Evolutionary conservation across 176 grass and related monocot species (phyloP).

Genomic region (Oropetium thomaeum): DNA sequence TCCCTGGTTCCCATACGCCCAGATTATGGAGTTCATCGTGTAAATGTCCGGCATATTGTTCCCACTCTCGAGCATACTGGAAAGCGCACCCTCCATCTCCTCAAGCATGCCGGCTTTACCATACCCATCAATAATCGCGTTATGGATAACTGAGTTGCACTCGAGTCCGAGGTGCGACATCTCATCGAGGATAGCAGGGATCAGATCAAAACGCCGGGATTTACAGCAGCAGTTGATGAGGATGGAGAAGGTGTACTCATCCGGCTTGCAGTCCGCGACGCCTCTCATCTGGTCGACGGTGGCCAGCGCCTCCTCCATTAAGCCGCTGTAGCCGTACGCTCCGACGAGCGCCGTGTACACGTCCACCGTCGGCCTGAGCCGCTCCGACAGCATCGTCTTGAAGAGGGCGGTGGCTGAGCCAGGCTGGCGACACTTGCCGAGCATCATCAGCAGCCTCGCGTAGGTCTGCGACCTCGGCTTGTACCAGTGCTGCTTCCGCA

Average conservation of each 20-base stretch:
- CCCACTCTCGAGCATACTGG: conserved; percentile 63
- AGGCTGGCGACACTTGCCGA: conserved; percentile 76
- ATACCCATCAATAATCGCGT: conserved; percentile 75
- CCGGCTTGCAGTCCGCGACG: conserved; percentile 51
- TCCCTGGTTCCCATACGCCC: conserved; percentile 67
- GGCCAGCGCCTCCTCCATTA: conserved; percentile 61
- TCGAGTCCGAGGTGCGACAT: conserved; percentile 70
- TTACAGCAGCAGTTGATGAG: conserved; percentile 68
- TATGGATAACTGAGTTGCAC: conserved; percentile 71
- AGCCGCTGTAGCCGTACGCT: conserved; percentile 60
- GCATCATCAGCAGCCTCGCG: conserved; percentile 68
- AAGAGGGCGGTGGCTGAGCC: conserved; percentile 59
- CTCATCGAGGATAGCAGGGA: conserved; percentile 54
- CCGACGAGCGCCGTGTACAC: conserved; percentile 78
- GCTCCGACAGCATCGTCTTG: conserved; percentile 63
- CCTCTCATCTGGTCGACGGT: conserved; percentile 79
- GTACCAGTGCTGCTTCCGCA: conserved; percentile 87
- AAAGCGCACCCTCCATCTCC: conserved; percentile 63
- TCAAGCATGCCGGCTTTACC: conserved; percentile 64
- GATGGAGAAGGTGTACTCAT: conserved; percentile 63
- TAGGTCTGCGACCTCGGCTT: conserved; percentile 79
- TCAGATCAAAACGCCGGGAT: conserved; percentile 48
- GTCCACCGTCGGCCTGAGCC: conserved; percentile 51
- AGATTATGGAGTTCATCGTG: conserved; percentile 90
- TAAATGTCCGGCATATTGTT: conserved; percentile 64